phyloP scores from a whole-genome alignment of 768 basidiomycete genomes.

The Boletus huronensis region DNA sequence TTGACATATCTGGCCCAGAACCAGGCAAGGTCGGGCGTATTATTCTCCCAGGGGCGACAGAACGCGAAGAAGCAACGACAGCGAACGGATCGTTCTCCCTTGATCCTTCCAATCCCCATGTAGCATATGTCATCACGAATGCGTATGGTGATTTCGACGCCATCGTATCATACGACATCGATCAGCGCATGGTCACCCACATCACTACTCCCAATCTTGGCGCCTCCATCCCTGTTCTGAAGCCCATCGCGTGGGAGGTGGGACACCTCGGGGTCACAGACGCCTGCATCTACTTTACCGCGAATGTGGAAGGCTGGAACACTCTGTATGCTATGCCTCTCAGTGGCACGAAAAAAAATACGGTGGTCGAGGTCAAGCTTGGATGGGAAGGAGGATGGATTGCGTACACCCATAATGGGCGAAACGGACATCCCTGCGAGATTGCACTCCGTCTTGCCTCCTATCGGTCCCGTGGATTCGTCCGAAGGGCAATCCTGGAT shows the following conservation, averaged over 20 bases:
- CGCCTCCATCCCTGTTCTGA: conserved; percentile 29
- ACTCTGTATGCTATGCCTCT: conserved; percentile 31
- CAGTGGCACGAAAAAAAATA: conserved; percentile 25
- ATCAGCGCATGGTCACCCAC: conserved; percentile 30
- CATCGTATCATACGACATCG: conserved; percentile 34
- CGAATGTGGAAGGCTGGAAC: conserved; percentile 40
- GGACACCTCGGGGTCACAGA: conserved; percentile 23
- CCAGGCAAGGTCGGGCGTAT: conserved; percentile 28
- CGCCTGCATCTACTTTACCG: conserved; percentile 31
- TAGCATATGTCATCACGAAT: conserved; percentile 34
- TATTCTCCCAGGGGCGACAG: conserved; percentile 34
- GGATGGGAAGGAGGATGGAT: conserved; percentile 33
- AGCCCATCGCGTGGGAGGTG: conserved; percentile 37
- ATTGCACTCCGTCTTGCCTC: conserved; percentile 33
- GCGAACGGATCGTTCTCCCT: conserved; percentile 29
- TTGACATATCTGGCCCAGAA: conserved; percentile 31
- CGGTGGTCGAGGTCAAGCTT: conserved; percentile 33
- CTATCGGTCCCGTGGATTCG: conserved; percentile 27
- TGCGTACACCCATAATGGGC: conserved; percentile 28
- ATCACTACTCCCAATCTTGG: conserved; percentile 36
- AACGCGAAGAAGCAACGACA: conserved; percentile 28
- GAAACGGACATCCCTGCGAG: conserved; percentile 34
- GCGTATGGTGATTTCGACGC: conserved; percentile 40
- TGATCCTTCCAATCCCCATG: conserved; percentile 27
- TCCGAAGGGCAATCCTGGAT: conserved; percentile 31